Evolutionary conservation across 2,329 filamentous ascomycete genomes (phyloP), one percentile per base, ranked within the genome.

Genomic region (Didymella lethalis): DNA sequence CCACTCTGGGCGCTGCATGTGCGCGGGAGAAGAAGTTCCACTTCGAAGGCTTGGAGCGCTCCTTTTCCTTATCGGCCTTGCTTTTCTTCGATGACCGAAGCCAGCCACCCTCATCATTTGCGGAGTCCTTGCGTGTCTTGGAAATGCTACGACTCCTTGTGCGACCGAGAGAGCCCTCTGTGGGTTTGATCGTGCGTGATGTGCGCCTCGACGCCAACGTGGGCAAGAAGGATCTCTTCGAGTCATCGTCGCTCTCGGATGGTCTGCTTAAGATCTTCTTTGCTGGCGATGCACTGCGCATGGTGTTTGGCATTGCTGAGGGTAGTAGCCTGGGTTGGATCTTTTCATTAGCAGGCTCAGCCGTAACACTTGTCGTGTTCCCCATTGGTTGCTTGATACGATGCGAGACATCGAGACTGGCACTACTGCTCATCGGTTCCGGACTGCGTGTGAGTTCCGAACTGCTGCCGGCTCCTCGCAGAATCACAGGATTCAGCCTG

Each of bases 1-100:
- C 67, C 31, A 77, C 70, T 75, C 79, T 72, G 31, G 78, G 75
- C 11, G 75, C 70, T 5, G 78, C 75, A 14, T 81, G 79, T 7
- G 79, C 77, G 12, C 81, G 74, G 52, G 87, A 84, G 58, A 88
- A 87, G 63, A 88, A 85, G 64, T 86, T 87, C 85, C 84, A 87
- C 61, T 76, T 75, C 23, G 76, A 66, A 18, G 77, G 69, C 68
- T 81, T 82, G 18, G 64, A 56, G 46, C 63, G 70, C 44, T 71
- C 65, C 58, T 75, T 65, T 48, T 70, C 62, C n/a, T 58, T 67
- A 48, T 73, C 69, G 0, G 46, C 44, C 41, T 66, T 69, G 38
- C 47, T 62, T 55, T 74, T 70, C 60, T 75, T 75, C 14, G 72
- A 73, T 12, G 70, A 65, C 32, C 73, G 75, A 40, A 79, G 60